phyloP scores from a whole-genome alignment of 805 yeast species.

The Ogataea nitratoaversa region DNA sequence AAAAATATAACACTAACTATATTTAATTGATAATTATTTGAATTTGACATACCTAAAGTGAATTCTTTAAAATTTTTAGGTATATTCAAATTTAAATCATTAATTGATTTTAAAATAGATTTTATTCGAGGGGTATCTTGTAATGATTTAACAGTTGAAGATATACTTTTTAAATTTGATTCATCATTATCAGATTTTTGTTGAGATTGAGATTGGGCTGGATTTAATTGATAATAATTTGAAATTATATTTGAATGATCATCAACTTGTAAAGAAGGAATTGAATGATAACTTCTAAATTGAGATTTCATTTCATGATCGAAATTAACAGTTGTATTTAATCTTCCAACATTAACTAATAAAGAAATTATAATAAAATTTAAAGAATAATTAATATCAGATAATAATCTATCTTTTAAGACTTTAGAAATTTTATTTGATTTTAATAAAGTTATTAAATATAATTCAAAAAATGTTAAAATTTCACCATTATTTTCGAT shows the following conservation, averaged over 20 bases:
- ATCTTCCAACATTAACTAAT: conserved; percentile 85
- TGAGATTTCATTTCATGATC: conserved; percentile 95
- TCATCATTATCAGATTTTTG: too few species aligned
- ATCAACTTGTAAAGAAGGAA: conserved; percentile 80
- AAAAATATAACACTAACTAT: conserved; percentile 75
- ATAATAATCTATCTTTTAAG: conserved; percentile 74
- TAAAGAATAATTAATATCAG: conserved; percentile 37
- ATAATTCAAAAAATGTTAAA: conserved; percentile 78
- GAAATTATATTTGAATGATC: conserved; percentile 35
- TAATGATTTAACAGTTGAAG: conserved; percentile 62
- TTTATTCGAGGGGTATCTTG: conserved; percentile 95
- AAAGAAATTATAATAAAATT: conserved; percentile 47
- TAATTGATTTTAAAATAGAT: conserved; percentile 81
- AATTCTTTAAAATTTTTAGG: conserved; percentile 45
- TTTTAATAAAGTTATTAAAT: conserved; percentile 75
- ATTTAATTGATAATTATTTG: conserved; percentile 34
- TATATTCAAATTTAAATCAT: conserved; percentile 60
- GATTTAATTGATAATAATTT: conserved; percentile 22
- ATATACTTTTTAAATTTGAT: conserved; percentile 4
- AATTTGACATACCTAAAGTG: conserved; percentile 16
- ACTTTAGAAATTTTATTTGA: conserved; percentile 81
- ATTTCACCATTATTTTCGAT: conserved; percentile 34
- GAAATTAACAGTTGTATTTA: conserved; percentile 92
- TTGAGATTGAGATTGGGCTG: too few species aligned
- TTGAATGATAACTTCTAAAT: conserved; percentile 86